Percentiles rank a stretch among this genome's conserved stretches.
These are phyloP conservation scores for Nannizziopsis arthrosporioides DNA, from an alignment of 2,329 filamentous ascomycete species.

Conservation along the genomic window DNA sequence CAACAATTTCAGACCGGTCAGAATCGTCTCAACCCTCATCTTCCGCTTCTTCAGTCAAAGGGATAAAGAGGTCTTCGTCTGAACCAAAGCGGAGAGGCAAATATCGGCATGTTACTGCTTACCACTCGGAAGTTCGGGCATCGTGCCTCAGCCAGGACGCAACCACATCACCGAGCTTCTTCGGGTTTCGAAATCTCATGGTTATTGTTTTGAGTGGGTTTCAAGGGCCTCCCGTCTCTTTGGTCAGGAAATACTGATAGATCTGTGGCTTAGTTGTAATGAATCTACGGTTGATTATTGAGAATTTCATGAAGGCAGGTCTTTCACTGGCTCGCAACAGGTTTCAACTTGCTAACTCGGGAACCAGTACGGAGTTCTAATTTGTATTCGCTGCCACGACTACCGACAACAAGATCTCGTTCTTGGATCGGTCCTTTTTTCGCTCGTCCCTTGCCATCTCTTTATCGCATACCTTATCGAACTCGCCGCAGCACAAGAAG, in stretches of 20 bases:
- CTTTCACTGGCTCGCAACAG: slow-evolving; percentile 11
- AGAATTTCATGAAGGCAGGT: slow-evolving; percentile 81
- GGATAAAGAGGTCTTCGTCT: not conserved
- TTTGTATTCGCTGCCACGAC: slow-evolving; percentile 82
- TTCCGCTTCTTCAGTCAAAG: not conserved
- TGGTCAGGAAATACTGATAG: not conserved
- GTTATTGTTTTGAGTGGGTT: slow-evolving; percentile 70
- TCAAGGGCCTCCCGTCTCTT: slow-evolving; percentile 4
- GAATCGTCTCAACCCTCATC: slow-evolving; percentile 4
- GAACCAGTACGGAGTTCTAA: slow-evolving; percentile 83
- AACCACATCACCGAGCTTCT: slow-evolving; percentile 61
- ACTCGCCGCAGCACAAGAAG: slow-evolving; percentile 66
- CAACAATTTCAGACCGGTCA: slow-evolving; percentile 1
- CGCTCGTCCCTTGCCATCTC: slow-evolving; percentile 80
- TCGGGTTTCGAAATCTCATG: slow-evolving; percentile 94
- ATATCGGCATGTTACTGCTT: slow-evolving; percentile 84
- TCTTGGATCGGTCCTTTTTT: slow-evolving; percentile 66
- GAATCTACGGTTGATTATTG: slow-evolving; percentile 86
- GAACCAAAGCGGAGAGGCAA: slow-evolving; percentile 43
- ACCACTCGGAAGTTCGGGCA: slow-evolving; percentile 59
- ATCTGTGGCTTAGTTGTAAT: slow-evolving; percentile 56
- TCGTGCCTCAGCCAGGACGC: slow-evolving; percentile 84
- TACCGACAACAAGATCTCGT: slow-evolving; percentile 67
- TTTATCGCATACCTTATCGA: slow-evolving; percentile 87
- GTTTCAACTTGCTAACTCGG: not conserved